Evolutionary conservation across 2,329 filamentous ascomycete species (phyloP).

Genomic region (Mycocentrospora acerina): DNA sequence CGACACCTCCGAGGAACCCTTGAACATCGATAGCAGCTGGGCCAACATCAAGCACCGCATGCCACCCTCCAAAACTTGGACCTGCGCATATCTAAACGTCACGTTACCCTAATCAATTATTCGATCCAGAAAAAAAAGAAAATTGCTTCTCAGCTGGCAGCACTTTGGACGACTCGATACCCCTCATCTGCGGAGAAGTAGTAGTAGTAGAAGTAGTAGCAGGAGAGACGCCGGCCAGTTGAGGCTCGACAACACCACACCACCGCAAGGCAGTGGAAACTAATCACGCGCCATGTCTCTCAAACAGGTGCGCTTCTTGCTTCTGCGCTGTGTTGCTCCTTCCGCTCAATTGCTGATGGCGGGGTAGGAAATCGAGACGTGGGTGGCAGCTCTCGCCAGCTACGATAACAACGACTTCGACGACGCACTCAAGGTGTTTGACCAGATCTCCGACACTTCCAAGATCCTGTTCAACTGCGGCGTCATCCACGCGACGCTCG

Average conservation of each 20-base stretch:
- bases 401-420: slow-evolving; percentile 99
- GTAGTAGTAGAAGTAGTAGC: too few species aligned
- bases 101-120: too few species aligned
- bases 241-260: slow-evolving; percentile 45
- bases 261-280: slow-evolving; percentile 39
- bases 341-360: slow-evolving; percentile 29
- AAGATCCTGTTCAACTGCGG: slow-evolving; percentile 99
- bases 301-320: slow-evolving; percentile 45
- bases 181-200: slow-evolving; percentile 30
- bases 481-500: slow-evolving; percentile 93
- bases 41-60: slow-evolving; percentile 3
- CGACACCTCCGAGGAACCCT: not conserved
- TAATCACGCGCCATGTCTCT: slow-evolving; percentile 49
- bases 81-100: too few species aligned
- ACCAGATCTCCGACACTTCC: slow-evolving; percentile 87
- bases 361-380: slow-evolving; percentile 92
- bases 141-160: slow-evolving; percentile 15
- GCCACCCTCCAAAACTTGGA: too few species aligned
- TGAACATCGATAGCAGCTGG: too few species aligned
- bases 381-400: slow-evolving; percentile 85
- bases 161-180: slow-evolving; percentile 23
- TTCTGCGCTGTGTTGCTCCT: slow-evolving; percentile 8
- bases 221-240: too few species aligned
- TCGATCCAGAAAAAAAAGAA: slow-evolving; percentile 13
- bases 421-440: slow-evolving; percentile 79